Evolutionary conservation across 345 rosid species (phyloP).

Genomic region (Citrus mangshanensis): DNA sequence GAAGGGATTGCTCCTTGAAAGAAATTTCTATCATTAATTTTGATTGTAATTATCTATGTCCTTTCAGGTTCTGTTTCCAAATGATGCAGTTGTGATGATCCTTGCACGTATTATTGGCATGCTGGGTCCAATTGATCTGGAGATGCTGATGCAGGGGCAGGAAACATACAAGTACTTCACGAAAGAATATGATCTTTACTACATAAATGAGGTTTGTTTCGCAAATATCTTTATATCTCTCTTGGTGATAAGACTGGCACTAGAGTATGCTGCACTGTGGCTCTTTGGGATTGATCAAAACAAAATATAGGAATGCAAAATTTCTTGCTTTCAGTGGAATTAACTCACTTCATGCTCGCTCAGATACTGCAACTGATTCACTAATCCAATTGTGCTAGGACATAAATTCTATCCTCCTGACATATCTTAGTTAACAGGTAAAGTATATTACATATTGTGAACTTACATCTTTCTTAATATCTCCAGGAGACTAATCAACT

Average conservation of each 20-base stretch:
- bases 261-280: background rate
- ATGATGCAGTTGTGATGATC: slow-evolving; percentile 72
- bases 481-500: slow-evolving; percentile 70
- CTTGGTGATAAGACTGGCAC: background rate
- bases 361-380: background rate
- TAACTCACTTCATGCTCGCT: background rate
- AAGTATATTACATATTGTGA: background rate
- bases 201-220: slow-evolving; percentile 58
- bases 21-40: background rate
- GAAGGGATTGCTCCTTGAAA: background rate
- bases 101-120: slow-evolving; percentile 70
- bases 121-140: slow-evolving; percentile 73
- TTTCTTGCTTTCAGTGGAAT: background rate
- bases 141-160: slow-evolving; percentile 77
- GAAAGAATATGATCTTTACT: slow-evolving; percentile 66
- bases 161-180: slow-evolving; percentile 87
- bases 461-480: background rate
- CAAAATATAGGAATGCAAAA: background rate
- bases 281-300: background rate
- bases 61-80: slow-evolving; percentile 82
- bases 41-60: background rate
- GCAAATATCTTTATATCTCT: slow-evolving; percentile 7
- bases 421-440: background rate
- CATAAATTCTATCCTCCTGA: background rate
- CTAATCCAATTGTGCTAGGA: background rate